Evolutionary conservation across 805 yeast species (phyloP).

Genomic region (Yarrowia sp.): DNA sequence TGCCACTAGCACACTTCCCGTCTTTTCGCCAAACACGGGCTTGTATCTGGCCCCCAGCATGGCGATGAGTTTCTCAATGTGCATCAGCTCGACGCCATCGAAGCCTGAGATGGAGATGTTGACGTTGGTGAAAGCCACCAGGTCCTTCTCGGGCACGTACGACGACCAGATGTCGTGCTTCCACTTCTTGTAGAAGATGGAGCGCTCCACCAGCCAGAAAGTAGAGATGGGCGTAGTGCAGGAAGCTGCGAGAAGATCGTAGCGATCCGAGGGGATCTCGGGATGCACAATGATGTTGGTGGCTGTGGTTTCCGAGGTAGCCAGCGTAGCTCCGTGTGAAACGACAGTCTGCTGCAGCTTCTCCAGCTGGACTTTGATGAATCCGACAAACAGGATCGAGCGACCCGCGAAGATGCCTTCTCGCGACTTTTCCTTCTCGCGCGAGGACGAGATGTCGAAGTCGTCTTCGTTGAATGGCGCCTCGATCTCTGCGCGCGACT

Average conservation of each 20-base stretch:
- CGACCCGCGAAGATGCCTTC: not conserved
- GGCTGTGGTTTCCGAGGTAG: slow-evolving; percentile 18
- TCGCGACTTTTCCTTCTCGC: slow-evolving; percentile 36
- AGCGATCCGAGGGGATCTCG: slow-evolving; percentile 32
- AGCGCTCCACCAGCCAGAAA: slow-evolving; percentile 79
- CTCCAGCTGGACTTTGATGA: slow-evolving; percentile 41
- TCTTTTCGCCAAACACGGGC: slow-evolving; percentile 48
- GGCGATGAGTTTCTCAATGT: slow-evolving; percentile 60
- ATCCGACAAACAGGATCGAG: slow-evolving; percentile 47
- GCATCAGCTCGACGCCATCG: slow-evolving; percentile 71
- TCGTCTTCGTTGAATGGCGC: not conserved
- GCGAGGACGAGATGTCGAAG: not conserved
- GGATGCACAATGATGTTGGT: slow-evolving; percentile 36
- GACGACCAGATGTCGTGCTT: slow-evolving; percentile 62
- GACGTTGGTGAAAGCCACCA: slow-evolving; percentile 35
- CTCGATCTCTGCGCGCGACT: not conserved
- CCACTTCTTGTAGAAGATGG: slow-evolving; percentile 54
- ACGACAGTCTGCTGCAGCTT: slow-evolving; percentile 46
- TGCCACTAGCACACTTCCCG: slow-evolving; percentile 53
- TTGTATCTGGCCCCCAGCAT: slow-evolving; percentile 52
- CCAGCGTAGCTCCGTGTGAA: slow-evolving; percentile 48
- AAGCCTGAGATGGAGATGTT: slow-evolving; percentile 66
- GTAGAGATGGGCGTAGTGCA: slow-evolving; percentile 48
- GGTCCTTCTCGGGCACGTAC: slow-evolving; percentile 37
- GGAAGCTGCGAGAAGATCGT: slow-evolving; percentile 28